Evolutionary conservation across 1,139 yeast genomes (phyloP).

Genomic region (Taiozyma sp.): DNA sequence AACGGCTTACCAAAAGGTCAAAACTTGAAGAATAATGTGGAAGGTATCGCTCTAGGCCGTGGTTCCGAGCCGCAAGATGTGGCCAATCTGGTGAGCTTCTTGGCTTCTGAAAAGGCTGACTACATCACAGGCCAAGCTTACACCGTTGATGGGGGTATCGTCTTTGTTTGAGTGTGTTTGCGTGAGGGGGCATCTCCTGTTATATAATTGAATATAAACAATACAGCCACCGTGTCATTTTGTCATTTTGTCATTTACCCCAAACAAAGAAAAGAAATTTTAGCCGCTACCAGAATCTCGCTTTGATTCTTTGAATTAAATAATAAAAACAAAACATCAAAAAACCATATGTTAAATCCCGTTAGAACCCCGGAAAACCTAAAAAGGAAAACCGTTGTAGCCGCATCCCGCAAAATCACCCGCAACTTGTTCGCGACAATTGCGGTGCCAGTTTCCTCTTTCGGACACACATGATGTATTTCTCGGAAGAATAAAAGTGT

Average conservation of each 20-base stretch:
- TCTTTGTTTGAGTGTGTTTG: conserved; percentile 2
- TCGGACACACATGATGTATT: background rate
- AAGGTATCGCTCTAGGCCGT: conserved; percentile 23
- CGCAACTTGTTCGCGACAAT: background rate
- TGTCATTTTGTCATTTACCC: too few relatives aligned
- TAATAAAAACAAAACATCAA: too few relatives aligned
- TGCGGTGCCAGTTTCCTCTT: background rate
- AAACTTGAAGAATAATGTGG: conserved; percentile 17
- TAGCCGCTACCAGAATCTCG: too few relatives aligned
- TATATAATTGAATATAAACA: too few relatives aligned
- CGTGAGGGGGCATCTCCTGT: too few relatives aligned
- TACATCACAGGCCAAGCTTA: conserved; percentile 42
- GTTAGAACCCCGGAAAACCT: too few relatives aligned
- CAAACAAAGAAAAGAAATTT: too few relatives aligned
- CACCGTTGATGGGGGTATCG: conserved; percentile 39
- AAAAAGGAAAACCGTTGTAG: too few relatives aligned
- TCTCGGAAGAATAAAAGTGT: background rate
- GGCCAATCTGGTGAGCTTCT: conserved; percentile 26
- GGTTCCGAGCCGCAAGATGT: conserved; percentile 25
- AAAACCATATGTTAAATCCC: too few relatives aligned
- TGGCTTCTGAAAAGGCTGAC: conserved; percentile 36
- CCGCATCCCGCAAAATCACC: background rate
- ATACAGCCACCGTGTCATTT: too few relatives aligned
- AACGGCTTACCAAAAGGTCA: conserved; percentile 22
- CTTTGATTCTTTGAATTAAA: too few relatives aligned